Base-by-base conservation (phyloP, 2,329 filamentous ascomycete genomes). In the Penicillium sumatraense region DNA sequence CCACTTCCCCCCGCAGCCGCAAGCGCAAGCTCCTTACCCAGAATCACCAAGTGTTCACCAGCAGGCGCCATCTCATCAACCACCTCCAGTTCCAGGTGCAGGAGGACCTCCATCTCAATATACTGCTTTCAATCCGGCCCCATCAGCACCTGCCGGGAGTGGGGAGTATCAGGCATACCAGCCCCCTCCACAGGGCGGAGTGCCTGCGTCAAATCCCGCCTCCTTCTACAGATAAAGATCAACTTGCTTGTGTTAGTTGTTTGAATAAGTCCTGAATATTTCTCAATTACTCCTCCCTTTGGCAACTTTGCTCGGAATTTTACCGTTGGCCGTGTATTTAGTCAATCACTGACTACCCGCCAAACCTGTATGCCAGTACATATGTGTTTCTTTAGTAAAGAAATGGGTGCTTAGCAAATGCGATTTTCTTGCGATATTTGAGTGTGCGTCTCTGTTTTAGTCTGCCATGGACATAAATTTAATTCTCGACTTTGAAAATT, bases 161-260 rank as follows among this genome's bases (percentile, higher is more conserved):
- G 63, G 57, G 3, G 63, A 65, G 11, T 77, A 77, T 51, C 71
- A 74, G 53, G 67, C 72, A 7, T 76, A 76, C 58, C 70, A 73
- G 33, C 66, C 69, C n/a, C 66, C 69, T n/a, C 44, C 70, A n/a
- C 67, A 68, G 51, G 63, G 65, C 18, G 66, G 66, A 14, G 60
- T 64, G 26, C 53, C 68, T 23, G 67, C 63, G 44, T 64, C 71
- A 26, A 77, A 76, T 54, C 75, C 75, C 6, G 68, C 69, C 47
- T 71, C 72, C 3, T 77, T 68, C 51, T 77, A 77, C 55, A 69
- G 71, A 61, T 76, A 66, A 62, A 26, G 26, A 33, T 5, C n/a
- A 21, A 16, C 9, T 46, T 20, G 26, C 8, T 26, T 56, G 26
- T 56, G 26, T 11, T 55, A 40, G 16, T 29, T 51, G 29, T 14